Base-by-base conservation (phyloP, 345 rosid genomes). In the Populus davidiana region DNA sequence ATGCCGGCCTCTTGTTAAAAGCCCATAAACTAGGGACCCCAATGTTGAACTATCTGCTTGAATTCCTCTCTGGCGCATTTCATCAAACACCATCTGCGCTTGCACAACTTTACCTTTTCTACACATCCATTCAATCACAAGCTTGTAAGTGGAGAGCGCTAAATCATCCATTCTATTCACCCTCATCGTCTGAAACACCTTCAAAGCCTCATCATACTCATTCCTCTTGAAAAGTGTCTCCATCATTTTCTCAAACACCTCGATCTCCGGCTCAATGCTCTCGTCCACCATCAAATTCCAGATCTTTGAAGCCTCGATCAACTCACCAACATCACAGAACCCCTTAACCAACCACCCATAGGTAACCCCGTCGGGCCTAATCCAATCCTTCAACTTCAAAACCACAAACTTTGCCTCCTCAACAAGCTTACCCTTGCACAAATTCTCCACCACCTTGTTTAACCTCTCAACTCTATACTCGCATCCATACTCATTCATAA, bases 201-300 rank as follows among this genome's bases (percentile, higher is more conserved):
- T 90, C 70, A 92, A 56, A 16, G 95, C 97, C 80, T 93, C 95
- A 14, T 81, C 87, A 39, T 84, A 82, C 72, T 80, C 82, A 62
- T 90, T 93, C 14, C 69, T 77, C 91, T 91, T 92, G 7, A 90
- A 85, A 80, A 93, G 54, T 2, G 93, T 86, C 78, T 90, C 94
- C 77, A 90, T 86, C 81, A 94, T 87, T 31, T 82, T 82, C 70
- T 92, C 91, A n/a, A 86, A 87, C 70, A 84, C 92, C 62, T 87
- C 86, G 2, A 86, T 63, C 75, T 82, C 85, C 0, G 90, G 87
- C 70, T 90, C 92, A 0, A 87, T 78, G 35, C 90, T 91, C 71
- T 91, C 87, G 52, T 93, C 98, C 85, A 88, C 87, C 90, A 94
- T 88, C 81, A 86, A 70, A 77, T 94, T 93, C 97, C 98, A 94